Percentiles rank a stretch among this genome's conserved stretches.
Evolutionary conservation across 148 eudicot genomes (phyloP).

Genomic region (Hydrangea macrophylla): DNA sequence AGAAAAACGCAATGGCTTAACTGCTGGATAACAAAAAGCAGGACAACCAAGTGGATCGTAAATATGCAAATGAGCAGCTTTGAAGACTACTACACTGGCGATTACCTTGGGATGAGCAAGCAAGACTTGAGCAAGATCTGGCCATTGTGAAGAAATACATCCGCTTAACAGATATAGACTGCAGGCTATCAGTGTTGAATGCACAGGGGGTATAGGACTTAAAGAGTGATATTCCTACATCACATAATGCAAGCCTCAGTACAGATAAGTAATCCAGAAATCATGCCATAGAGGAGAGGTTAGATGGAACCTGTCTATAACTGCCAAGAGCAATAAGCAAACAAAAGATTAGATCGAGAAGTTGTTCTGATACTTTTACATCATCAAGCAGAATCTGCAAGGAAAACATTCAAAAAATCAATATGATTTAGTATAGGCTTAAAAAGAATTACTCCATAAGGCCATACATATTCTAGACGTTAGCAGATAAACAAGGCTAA

Average conservation of each 20-base stretch:
- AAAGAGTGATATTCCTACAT: constrained; percentile 46
- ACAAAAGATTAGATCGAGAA: constrained; percentile 84
- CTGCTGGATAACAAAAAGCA: background rate
- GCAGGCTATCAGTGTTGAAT: constrained; percentile 72
- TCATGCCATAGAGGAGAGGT: constrained; percentile 1
- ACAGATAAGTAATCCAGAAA: constrained; percentile 4
- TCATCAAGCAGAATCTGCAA: constrained; percentile 88
- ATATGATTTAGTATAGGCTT: background rate
- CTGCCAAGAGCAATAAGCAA: constrained; percentile 48
- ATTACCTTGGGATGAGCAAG: constrained; percentile 77
- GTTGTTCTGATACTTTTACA: constrained; percentile 71
- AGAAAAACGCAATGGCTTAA: background rate
- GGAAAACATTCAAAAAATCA: constrained; percentile 7
- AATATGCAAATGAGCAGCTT: background rate
- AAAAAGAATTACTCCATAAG: background rate
- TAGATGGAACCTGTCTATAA: constrained; percentile 53
- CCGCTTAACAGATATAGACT: constrained; percentile 69
- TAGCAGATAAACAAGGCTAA: too few relatives aligned
- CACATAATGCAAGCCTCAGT: constrained; percentile 28
- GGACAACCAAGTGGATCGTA: background rate
- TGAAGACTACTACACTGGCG: too few relatives aligned
- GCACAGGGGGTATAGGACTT: constrained; percentile 48
- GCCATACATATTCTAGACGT: background rate
- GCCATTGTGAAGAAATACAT: constrained; percentile 78
- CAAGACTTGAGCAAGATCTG: constrained; percentile 71